phyloP scores from a whole-genome alignment of 371 early-diverging fungal species.

The Mortierella sp. region DNA sequence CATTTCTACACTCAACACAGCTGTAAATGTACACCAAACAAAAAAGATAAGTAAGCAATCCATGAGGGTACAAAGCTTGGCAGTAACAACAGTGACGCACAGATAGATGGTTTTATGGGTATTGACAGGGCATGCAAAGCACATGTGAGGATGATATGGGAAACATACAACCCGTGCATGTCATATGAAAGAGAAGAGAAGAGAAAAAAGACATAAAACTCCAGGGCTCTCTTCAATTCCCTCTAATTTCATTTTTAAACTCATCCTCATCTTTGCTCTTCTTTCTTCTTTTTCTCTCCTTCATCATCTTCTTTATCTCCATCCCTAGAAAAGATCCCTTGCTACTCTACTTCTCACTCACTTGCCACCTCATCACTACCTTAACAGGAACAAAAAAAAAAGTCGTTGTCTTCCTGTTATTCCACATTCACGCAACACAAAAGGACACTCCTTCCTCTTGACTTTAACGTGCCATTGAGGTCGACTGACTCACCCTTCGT shows the following conservation, averaged over 20 bases:
- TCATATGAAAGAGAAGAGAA: slow-evolving; percentile 2
- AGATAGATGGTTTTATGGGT: neutral
- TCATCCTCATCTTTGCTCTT: neutral
- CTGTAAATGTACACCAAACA: neutral
- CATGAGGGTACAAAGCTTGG: neutral
- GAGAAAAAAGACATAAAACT: neutral
- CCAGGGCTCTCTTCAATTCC: neutral
- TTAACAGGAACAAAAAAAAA: too few relatives aligned
- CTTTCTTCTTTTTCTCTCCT: neutral
- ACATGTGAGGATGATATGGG: neutral
- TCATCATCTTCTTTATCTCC: neutral
- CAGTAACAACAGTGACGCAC: neutral
- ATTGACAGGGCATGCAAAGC: neutral
- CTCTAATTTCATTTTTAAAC: neutral
- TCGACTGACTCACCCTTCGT: neutral
- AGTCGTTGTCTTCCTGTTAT: neutral
- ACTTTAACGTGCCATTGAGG: neutral
- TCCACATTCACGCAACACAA: neutral
- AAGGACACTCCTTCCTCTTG: neutral
- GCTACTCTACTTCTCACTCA: neutral
- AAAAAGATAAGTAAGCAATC: neutral
- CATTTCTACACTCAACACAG: neutral
- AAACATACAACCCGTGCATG: slow-evolving; percentile 9
- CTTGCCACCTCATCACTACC: too few relatives aligned
- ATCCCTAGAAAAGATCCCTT: neutral